Percentiles rank a stretch among this genome's conserved stretches.
phyloP scores from a whole-genome alignment of 2,329 filamentous ascomycete genomes.

The Thelonectria blattea region DNA sequence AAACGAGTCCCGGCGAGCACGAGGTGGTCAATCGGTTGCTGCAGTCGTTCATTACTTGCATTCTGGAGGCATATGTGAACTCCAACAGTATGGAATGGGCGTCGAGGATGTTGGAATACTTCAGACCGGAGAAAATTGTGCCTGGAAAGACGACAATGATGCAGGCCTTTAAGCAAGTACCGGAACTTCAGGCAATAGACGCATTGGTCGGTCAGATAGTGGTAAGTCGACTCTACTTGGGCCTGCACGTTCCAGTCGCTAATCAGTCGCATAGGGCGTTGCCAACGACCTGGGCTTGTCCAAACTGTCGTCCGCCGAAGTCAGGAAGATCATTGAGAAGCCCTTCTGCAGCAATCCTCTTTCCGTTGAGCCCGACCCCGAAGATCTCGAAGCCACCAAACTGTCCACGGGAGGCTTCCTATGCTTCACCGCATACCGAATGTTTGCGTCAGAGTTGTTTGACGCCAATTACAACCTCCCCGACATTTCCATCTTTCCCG shows the following conservation, averaged over 20 bases:
- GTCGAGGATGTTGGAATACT: slow-evolving; percentile 70
- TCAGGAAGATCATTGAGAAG: slow-evolving; percentile 52
- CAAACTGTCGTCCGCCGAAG: slow-evolving; percentile 51
- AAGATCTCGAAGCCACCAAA: slow-evolving; percentile 57
- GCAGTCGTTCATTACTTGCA: slow-evolving; percentile 78
- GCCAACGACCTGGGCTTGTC: slow-evolving; percentile 66
- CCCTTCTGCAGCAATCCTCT: slow-evolving; percentile 54
- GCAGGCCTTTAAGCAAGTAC: slow-evolving; percentile 68
- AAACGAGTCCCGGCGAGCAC: slow-evolving; percentile 59
- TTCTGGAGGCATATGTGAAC: slow-evolving; percentile 76
- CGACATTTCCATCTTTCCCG: slow-evolving; percentile 64
- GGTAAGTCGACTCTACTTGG: slow-evolving; percentile 50
- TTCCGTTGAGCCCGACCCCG: slow-evolving; percentile 52
- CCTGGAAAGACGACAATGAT: slow-evolving; percentile 66
- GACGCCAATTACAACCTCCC: slow-evolving; percentile 60
- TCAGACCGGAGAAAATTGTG: slow-evolving; percentile 68
- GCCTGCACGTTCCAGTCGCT: slow-evolving; percentile 7
- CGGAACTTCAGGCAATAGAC: slow-evolving; percentile 65
- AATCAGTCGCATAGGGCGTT: slow-evolving; percentile 56
- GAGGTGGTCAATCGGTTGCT: slow-evolving; percentile 69
- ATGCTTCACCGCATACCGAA: slow-evolving; percentile 65
- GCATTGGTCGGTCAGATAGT: slow-evolving; percentile 75
- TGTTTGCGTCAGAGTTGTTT: slow-evolving; percentile 68
- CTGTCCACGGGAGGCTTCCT: slow-evolving; percentile 65
- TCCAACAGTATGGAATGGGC: slow-evolving; percentile 66